A percentile compares a stretch with the other conserved stretches of the same genome.
phyloP scores from a whole-genome alignment of 2,329 filamentous ascomycete species.

The Botryotinia globosa region DNA sequence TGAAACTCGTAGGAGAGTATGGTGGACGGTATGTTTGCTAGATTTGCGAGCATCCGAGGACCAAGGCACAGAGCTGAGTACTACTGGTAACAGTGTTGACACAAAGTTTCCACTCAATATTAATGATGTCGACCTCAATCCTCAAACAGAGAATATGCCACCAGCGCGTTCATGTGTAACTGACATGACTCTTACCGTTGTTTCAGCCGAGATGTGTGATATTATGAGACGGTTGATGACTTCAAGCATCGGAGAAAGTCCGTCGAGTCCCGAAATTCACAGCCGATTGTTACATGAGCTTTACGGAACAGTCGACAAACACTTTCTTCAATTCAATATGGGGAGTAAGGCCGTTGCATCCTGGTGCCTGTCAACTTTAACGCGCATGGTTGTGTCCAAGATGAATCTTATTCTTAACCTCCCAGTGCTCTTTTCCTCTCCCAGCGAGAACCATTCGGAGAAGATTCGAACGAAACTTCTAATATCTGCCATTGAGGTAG shows the following conservation, averaged over 20 bases:
- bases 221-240: constrained; percentile 35
- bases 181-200: constrained; percentile 25
- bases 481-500: constrained; percentile 51
- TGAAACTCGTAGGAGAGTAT: constrained; percentile 52
- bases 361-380: constrained; percentile 43
- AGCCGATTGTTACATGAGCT: constrained; percentile 47
- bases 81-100: constrained; percentile 46
- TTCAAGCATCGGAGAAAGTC: constrained; percentile 36
- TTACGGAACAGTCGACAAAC: constrained; percentile 44
- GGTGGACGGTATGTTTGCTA: constrained; percentile 49
- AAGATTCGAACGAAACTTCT: constrained; percentile 47
- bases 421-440: constrained; percentile 47
- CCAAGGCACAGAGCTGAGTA: constrained; percentile 47
- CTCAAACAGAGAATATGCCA: constrained; percentile 19
- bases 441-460: constrained; percentile 41
- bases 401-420: constrained; percentile 55
- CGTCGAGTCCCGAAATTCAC: constrained; percentile 43
- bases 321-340: constrained; percentile 44
- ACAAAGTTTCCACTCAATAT: constrained; percentile 50
- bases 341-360: constrained; percentile 38
- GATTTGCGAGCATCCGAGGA: constrained; percentile 51
- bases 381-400: constrained; percentile 52
- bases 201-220: constrained; percentile 18
- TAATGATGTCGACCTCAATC: constrained; percentile 46
- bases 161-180: constrained; percentile 18